These are phyloP conservation scores for Neoarthrinium moseri DNA, from an alignment of 2,329 filamentous ascomycete species.

Conservation along the genomic window DNA sequence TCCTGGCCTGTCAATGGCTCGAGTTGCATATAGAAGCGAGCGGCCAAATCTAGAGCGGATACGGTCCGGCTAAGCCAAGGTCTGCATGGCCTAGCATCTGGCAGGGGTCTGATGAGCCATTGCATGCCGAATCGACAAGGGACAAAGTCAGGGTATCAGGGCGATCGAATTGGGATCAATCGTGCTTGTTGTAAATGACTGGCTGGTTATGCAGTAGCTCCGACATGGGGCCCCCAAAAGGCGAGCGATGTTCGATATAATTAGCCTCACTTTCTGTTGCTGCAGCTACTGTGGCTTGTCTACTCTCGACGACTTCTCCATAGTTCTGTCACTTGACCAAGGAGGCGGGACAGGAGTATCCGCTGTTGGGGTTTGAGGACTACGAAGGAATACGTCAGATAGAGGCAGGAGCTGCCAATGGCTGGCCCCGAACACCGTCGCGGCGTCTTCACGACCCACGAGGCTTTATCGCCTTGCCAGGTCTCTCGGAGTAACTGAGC, in stretches of 20 bases:
- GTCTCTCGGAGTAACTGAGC: slow-evolving; percentile 12
- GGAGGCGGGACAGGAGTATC: slow-evolving; percentile 15
- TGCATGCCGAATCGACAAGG: slow-evolving; percentile 34
- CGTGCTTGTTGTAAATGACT: slow-evolving; percentile 24
- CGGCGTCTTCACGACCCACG: neutral
- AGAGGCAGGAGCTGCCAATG: neutral
- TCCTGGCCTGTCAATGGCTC: slow-evolving; percentile 42
- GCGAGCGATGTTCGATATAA: slow-evolving; percentile 35
- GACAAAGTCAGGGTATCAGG: slow-evolving; percentile 29
- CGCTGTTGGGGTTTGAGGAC: slow-evolving; percentile 1
- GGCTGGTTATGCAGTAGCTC: slow-evolving; percentile 32
- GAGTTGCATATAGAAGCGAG: slow-evolving; percentile 38
- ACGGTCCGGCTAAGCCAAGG: slow-evolving; percentile 41
- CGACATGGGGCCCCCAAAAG: slow-evolving; percentile 24
- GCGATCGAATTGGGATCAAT: slow-evolving; percentile 28
- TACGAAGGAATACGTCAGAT: slow-evolving; percentile 9
- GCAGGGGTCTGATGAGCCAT: slow-evolving; percentile 35
- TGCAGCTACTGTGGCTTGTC: slow-evolving; percentile 14
- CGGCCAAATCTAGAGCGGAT: slow-evolving; percentile 43
- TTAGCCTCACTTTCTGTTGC: slow-evolving; percentile 29
- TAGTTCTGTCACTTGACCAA: slow-evolving; percentile 26
- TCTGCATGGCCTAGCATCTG: slow-evolving; percentile 31
- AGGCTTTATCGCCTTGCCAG: slow-evolving; percentile 3
- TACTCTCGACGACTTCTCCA: slow-evolving; percentile 4
- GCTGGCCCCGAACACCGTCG: neutral